Evolutionary conservation across 2,329 filamentous ascomycete genomes (phyloP), one percentile per base, ranked within the genome.

Genomic region (Periconia macrospinosa): DNA sequence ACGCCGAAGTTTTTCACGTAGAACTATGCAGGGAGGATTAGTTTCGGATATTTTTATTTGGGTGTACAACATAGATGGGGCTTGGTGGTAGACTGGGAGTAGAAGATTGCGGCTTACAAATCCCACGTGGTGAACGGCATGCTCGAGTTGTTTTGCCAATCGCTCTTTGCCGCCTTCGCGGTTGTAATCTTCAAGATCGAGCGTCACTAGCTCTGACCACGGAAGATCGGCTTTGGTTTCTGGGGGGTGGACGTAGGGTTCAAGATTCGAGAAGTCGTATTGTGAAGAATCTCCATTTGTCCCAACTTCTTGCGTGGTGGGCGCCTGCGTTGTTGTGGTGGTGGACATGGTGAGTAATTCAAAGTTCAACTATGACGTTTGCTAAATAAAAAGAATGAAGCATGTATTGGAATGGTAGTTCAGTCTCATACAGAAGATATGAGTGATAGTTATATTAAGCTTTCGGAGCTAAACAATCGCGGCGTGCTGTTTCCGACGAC

Each of bases 151-250:
- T 23, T 49, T 53, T 20, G 51, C 51, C 15, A 53, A 41, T 40
- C 45, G 35, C 41, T 53, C 46, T 27, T 53, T 53, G 19, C 51
- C 51, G 30, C 46, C 47, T 17, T 41, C 45, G 2, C 43, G 43
- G 23, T 49, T 41, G 42, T 47, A 53, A 20, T 47, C 33, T 23
- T 45, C 40, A n/a, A 53, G 46, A 27, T 53, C 51, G 33, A 53
- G 51, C 6, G 51, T 53, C 9, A 52, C 49, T 11, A 57, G 49
- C 43, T 57, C 55, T 23, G 55, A 52, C 52, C 52, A 57, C 13
- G 50, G 43, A n/a, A 57, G 76, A 52, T 86, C 82, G 1, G 83
- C 76, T 47, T 78, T 78, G 2, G 78, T 81, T 59, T 78, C 78
- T 1, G 78, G 78, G 23, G 78, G 75, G 46, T 80, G 78, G 1